Evolutionary conservation across 306 rosid species (phyloP), one percentile per base, ranked within the genome.

Genomic region (Acacia acuminata): DNA sequence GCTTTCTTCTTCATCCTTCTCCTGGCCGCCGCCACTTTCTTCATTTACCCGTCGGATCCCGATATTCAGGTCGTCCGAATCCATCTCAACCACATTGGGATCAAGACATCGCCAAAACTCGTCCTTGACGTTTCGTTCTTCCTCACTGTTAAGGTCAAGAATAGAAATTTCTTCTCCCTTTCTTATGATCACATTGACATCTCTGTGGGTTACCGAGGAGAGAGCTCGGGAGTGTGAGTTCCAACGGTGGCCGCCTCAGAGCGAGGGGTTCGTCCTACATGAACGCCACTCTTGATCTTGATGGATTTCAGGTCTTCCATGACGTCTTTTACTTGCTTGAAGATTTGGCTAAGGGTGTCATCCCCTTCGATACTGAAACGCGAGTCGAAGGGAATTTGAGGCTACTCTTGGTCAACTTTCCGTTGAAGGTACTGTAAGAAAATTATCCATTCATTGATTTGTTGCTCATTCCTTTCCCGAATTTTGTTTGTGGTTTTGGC

Each of bases 11-110:
- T 91, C 71, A 16, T 89, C 80, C 60, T 88, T 81, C 77, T 93
- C 76, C 40, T 91, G 76, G 20, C 79, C 71, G 91, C 84, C 38
- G 85, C 82, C n/a, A 53, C 61, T 50, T 92, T 83, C 78, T 7
- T 91, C 58, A 85, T 96, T 77, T 92, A 83, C 77, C 98, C 98
- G 5, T 88, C 96, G 77, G 94, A 96, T 65, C 99, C 97, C 0
- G 65, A 77, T 2, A 70, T 96, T 47, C 88, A 82, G 14, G 80
- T 93, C 77, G 86, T 12, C 74, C 89, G 96, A 6, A 10, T 96
- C 85, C 82, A 82, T 19, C 89, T 92, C 81, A 88, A 92, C 78
- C 87, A 82, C 51, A 76, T 93, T 81, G 81, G 72, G 3, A 84
- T 91, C 88, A 85, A 84, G 76, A 50, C 91, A 44, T 69, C 82